Evolutionary conservation across 176 grass and related monocot genomes (phyloP), one percentile per base, ranked within the genome.

Genomic region (Carex littledalei): DNA sequence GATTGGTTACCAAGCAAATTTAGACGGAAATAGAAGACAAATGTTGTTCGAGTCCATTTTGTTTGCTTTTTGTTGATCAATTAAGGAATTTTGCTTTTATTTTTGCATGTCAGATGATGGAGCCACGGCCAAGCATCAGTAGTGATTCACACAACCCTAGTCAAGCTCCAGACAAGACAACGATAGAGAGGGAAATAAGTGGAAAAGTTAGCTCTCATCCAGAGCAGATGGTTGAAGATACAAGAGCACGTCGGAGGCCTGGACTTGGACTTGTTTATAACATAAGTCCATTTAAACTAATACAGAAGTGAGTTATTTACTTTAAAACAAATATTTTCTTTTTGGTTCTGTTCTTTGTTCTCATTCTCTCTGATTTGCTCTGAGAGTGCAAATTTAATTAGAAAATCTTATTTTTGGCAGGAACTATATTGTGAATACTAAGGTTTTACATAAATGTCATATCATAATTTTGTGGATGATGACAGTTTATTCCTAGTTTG

Each of bases 261-360:
- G 74, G 50, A 52, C 74, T 78, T 17, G 74, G 74, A 57, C 24
- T 78, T 57, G 24, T 8, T 55, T 78, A 78, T 78, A 57, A 78
- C 52, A 32, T 78, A 32, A 32, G 50, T 57, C 74, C 74, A 78
- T 78, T 78, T 78, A 34, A 52, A 57, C 14, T 35, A 56, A 56
- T 78, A 34, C 14, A 78, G 26, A 78, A 78, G 74, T 78, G 52
- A 34, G 50, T 78, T 18, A 56, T 57, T 57, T 10, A 7, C 26
- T 16, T 78, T 5, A 39, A 39, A 5, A 54, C 26, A 76, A 54
- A 54, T 6, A 7, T 78, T 32, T 56, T 56, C 29, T 76, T 73
- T 55, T 9, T 26, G 15, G 2, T 78, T 52, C 41, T 50, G 17
- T 52, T 78, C 14, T 57, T 34, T 12, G 22, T 78, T 56, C 26